phyloP scores from a whole-genome alignment of 129 eudicot genomes.

The Flaveria sonorensis region DNA sequence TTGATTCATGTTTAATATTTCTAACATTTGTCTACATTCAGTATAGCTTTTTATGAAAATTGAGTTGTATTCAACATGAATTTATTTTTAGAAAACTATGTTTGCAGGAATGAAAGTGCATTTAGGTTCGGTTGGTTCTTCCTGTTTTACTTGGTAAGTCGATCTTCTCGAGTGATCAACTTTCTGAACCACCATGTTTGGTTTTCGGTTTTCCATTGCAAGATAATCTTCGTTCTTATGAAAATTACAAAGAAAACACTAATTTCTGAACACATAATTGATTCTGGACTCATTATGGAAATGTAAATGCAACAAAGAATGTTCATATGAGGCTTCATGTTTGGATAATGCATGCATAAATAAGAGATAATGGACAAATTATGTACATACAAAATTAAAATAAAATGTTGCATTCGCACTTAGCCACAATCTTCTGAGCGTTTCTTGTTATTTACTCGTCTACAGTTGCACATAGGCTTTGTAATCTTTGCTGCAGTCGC shows the following conservation, averaged over 20 bases:
- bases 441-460: constrained; percentile 4
- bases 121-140: constrained; percentile 83
- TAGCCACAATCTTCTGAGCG: constrained; percentile 19
- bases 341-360: background rate
- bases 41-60: too few species aligned
- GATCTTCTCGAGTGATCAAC: background rate
- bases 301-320: background rate
- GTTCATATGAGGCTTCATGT: background rate
- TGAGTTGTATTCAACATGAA: background rate
- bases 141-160: constrained; percentile 71
- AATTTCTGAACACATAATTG: background rate
- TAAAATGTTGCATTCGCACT: background rate
- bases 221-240: background rate
- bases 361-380: background rate
- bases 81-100: constrained; percentile 1
- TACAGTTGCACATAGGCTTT: constrained; percentile 88
- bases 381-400: background rate
- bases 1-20: too few species aligned
- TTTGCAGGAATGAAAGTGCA: constrained; percentile 89
- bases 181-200: background rate
- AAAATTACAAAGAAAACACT: background rate
- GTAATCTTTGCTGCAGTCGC: constrained; percentile 90
- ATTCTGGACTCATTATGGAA: background rate
- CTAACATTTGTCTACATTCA: background rate
- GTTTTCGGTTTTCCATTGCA: background rate